These are phyloP conservation scores for Colletotrichum sp. DNA, from an alignment of 2,329 filamentous ascomycete genomes.

Conservation along the genomic window DNA sequence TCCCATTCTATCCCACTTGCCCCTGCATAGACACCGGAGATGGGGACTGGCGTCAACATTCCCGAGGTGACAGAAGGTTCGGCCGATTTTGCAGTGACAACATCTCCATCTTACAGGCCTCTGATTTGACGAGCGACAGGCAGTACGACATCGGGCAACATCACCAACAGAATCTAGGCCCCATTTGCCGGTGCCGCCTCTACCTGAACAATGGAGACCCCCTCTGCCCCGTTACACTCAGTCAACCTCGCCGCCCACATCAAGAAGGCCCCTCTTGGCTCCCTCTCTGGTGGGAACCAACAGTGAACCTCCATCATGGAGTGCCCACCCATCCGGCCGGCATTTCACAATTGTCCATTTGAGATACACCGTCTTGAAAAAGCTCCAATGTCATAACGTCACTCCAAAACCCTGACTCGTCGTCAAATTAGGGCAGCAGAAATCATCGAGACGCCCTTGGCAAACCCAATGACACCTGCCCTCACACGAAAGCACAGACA, in stretches of 20 bases:
- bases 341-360: not conserved
- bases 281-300: not conserved
- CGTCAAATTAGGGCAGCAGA: not conserved
- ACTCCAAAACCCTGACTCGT: not conserved
- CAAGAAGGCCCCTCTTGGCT: not conserved
- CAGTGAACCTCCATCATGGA: not conserved
- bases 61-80: not conserved
- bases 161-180: not conserved
- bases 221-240: not conserved
- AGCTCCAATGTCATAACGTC: not conserved
- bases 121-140: not conserved
- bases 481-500: not conserved
- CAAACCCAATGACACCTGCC: not conserved
- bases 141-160: not conserved
- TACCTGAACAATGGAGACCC: not conserved
- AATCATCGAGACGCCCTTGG: not conserved
- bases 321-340: not conserved
- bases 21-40: not conserved
- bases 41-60: not conserved
- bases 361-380: not conserved
- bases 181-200: not conserved
- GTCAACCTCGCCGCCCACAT: not conserved
- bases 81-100: not conserved
- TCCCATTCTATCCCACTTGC: not conserved
- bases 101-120: not conserved